Percentiles rank a stretch among this genome's conserved stretches.
phyloP scores from a whole-genome alignment of 164 flowering plant genomes.

The Litsea cubeba region DNA sequence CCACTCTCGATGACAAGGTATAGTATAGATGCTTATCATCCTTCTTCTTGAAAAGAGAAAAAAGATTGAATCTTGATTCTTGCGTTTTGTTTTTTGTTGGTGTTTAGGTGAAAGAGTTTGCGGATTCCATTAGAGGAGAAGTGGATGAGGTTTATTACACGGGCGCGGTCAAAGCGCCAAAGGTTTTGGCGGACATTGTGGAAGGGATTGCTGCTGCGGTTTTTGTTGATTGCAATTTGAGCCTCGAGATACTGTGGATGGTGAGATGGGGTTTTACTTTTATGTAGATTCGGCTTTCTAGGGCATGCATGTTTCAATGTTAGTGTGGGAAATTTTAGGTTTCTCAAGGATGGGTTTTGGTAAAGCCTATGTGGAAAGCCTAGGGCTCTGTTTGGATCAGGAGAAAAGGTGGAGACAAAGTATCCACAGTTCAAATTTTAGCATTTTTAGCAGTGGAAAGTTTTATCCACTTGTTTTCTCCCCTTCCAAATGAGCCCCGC shows the following conservation, averaged over 20 bases:
- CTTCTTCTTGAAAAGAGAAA: too few species aligned
- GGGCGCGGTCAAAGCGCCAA: slow-evolving; percentile 76
- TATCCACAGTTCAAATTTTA: too few species aligned
- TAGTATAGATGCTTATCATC: background rate
- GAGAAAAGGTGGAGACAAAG: too few species aligned
- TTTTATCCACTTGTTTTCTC: too few species aligned
- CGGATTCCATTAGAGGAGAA: slow-evolving; percentile 35
- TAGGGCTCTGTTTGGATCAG: too few species aligned
- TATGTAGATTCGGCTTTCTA: too few species aligned
- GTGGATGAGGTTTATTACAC: slow-evolving; percentile 36
- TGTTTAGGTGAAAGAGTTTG: slow-evolving; percentile 58
- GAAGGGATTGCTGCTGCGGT: slow-evolving; percentile 82
- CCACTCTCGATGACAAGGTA: slow-evolving; percentile 47
- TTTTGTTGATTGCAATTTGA: slow-evolving; percentile 54
- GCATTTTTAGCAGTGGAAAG: too few species aligned
- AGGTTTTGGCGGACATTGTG: slow-evolving; percentile 77
- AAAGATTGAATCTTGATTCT: background rate
- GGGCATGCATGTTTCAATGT: too few species aligned
- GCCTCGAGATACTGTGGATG: slow-evolving; percentile 53
- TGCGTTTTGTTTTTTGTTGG: background rate
- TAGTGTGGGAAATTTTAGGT: too few species aligned
- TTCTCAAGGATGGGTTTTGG: too few species aligned
- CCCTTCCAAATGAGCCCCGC: too few species aligned
- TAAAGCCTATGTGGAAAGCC: too few species aligned
- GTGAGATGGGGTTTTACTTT: slow-evolving; percentile 20